Percentiles rank a stretch among this genome's conserved stretches.
Conservation (phyloP, 2,329 filamentous ascomycete genomes). For the Colletotrichum camelliae region DNA sequence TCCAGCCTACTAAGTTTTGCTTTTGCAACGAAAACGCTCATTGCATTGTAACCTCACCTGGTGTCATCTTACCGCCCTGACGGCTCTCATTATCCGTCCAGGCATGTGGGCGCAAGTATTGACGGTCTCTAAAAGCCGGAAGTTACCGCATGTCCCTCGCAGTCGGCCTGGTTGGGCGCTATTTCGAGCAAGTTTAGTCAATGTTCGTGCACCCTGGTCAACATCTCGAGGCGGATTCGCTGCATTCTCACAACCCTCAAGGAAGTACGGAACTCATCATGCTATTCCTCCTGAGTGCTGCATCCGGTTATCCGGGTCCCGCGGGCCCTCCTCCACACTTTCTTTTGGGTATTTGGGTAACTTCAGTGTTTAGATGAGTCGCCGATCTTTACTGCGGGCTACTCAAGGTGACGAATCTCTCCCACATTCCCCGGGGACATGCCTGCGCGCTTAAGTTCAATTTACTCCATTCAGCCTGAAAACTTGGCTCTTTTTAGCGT, state of each 20-base stretch:
- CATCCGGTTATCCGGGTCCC: not conserved
- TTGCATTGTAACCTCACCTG: not conserved
- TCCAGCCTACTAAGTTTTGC: accelerated
- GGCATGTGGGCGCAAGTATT: not conserved
- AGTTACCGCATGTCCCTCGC: not conserved
- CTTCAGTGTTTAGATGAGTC: not conserved
- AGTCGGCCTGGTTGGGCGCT: not conserved
- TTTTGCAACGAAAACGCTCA: not conserved
- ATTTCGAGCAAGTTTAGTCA: not conserved
- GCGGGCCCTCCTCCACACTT: not conserved
- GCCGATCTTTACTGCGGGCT: not conserved
- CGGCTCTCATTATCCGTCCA: not conserved
- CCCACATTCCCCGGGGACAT: not conserved
- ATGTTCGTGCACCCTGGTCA: not conserved
- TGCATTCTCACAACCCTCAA: not conserved
- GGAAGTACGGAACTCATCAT: not conserved
- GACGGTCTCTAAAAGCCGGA: not conserved
- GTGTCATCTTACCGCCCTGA: accelerated
- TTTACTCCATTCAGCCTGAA: not conserved
- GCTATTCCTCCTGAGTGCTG: not conserved
- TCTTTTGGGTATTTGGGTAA: not conserved
- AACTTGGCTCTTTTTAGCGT: not conserved
- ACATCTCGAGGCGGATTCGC: not conserved
- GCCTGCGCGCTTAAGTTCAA: not conserved
- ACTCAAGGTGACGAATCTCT: not conserved